Base-by-base conservation (phyloP, 208 protist genomes). In the Herpetomonas muscarum region DNA sequence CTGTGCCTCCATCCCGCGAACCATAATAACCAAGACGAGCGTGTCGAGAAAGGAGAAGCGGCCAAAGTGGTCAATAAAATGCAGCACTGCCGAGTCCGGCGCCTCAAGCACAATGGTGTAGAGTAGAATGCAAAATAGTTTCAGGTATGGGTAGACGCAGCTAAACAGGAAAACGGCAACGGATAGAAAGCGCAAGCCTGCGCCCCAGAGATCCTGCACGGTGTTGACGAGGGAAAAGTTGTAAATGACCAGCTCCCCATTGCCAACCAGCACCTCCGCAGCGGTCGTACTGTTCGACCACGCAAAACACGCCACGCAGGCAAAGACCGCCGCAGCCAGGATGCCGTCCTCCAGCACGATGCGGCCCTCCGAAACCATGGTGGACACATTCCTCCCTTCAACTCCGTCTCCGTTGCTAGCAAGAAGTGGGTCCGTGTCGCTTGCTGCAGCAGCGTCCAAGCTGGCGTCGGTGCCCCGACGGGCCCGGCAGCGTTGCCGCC, bases 21-120 rank as follows among this genome's bases (percentile, higher is more conserved):
- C 79, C 87, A 98, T 96, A 50, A 98, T 72, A 19, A 94, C 66
- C 67, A 98, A 65, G 36, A 97, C 90, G 55, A 90, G 96, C 9
- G 76, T 80, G 75, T 98, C 95, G 41, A 98, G 67, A 21, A 98
- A 71, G 3, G 92, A 97, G 65, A 96, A 96, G 77, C 98, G 98
- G 45, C 94, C 94, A 9, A 94, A 24, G 15, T 61, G 67, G 69
- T 98, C 95, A 39, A 98, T 83, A 4, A 87, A 44, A 28, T 56
- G 55, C 0, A 98, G 70, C 0, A 81, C 32, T 15, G 22, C 30
- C 42, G 81, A 74, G 15, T 81, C 42, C 0, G 67, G 68, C 10
- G 63, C 61, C n/a, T 76, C 64, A 9, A 79, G 31, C 24, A 96
- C 60, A 9, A 90, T 49, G 17, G 59, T 70, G 28, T 68, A 75